Base-by-base conservation (phyloP, 2,329 filamentous ascomycete genomes). In the Colletotrichum sp. region DNA sequence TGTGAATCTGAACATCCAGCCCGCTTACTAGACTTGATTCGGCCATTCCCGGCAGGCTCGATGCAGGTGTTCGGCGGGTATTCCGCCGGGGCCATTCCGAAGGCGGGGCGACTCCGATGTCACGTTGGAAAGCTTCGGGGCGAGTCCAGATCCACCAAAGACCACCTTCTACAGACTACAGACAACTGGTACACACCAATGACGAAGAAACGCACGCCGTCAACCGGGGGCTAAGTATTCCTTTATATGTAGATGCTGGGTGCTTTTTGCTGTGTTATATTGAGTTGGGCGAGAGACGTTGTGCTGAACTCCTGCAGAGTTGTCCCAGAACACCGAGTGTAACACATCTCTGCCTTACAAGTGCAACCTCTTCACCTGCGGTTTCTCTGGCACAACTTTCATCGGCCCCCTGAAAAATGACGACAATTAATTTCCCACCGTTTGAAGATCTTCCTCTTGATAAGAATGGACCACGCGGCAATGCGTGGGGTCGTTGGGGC, bases 401-500 rank as follows among this genome's bases (percentile, higher is more conserved):
- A 25, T 27, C 28, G 4, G 16, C 15, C 28, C n/a, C 12, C 16
- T 65, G 12, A 1, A 43, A 28, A 39, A 68, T 58, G 66, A 12
- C 25, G 18, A 6, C 52, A 1, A 32, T 18, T 10, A 34, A 18
- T 12, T 71, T 65, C 1, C 60, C 43, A 15, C 30, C 15, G 16
- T 70, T 56, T 48, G 13, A 60, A 43, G 67, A 85, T 6, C 86
- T 91, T 2, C 89, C 89, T 1, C 84, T 91, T 3, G 84, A 85
- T 72, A 87, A 87, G 65, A 81, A 84, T 74, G 88, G 88, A 1
- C 88, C 89, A 8, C 84, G 81, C 6, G 87, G 88, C 10, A 91
- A 91, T 72, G 88, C 90, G 13, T 91, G 89, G 90, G 89, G 89
- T 1, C 85, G 90, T 6, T 91, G 89, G 78, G 89, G 89, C 4